These are phyloP conservation scores for Sideroxylon spinosum DNA, from an alignment of 179 eudicot genomes.

Conservation along the genomic window DNA sequence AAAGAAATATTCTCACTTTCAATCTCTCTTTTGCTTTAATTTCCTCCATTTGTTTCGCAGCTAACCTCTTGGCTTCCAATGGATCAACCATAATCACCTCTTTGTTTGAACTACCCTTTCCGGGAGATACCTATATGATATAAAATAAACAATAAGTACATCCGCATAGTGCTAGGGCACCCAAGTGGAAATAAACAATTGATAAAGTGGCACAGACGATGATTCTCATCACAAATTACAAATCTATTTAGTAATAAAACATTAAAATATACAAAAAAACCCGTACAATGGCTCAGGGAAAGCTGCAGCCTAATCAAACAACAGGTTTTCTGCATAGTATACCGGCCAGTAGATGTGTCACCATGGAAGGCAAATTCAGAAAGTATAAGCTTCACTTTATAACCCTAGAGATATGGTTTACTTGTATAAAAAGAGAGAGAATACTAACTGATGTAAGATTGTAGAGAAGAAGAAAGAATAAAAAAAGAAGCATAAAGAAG, in stretches of 20 bases:
- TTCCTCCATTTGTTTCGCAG: constrained; percentile 71
- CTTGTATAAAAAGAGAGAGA: not conserved
- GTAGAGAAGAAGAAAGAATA: too few species aligned
- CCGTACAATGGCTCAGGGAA: not conserved
- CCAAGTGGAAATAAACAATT: not conserved
- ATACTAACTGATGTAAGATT: too few species aligned
- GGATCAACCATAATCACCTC: constrained; percentile 90
- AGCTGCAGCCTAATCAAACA: not conserved
- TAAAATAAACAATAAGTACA: not conserved
- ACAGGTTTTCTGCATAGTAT: not conserved
- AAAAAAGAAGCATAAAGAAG: too few species aligned
- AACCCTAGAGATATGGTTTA: not conserved
- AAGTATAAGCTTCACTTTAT: not conserved
- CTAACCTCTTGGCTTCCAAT: constrained; percentile 86
- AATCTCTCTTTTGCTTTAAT: constrained; percentile 61
- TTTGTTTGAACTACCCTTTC: constrained; percentile 34
- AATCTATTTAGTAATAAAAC: not conserved
- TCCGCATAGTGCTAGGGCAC: not conserved
- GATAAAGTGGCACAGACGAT: not conserved
- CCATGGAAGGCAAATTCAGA: not conserved
- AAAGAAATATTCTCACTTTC: constrained; percentile 39
- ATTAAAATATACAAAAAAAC: not conserved
- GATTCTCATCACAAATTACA: not conserved
- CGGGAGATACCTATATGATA: constrained; percentile 44
- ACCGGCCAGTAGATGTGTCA: not conserved